Evolutionary conservation across 1,284 basidiomycete genomes (phyloP).

Genomic region (Rugosomyces carneus): DNA sequence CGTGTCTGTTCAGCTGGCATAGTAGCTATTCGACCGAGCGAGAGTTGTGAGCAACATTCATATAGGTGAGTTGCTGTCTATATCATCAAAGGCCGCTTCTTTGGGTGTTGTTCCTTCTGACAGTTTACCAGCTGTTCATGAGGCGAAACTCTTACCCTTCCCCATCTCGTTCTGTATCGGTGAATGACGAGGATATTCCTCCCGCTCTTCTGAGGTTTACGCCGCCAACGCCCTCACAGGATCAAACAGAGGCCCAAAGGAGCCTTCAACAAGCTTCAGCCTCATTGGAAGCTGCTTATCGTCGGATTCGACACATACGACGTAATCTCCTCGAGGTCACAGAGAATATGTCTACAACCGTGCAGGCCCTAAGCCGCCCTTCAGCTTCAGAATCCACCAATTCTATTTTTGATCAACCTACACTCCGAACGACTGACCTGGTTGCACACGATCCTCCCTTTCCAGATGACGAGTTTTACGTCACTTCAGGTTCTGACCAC

Average conservation of each 20-base stretch:
- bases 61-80: background rate
- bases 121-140: constrained; percentile 5
- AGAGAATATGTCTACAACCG: constrained; percentile 22
- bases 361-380: background rate
- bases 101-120: background rate
- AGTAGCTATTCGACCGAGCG: background rate
- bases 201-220: background rate
- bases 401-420: constrained; percentile 18
- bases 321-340: constrained; percentile 38
- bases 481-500: background rate
- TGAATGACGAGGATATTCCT: constrained; percentile 13
- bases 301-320: constrained; percentile 44
- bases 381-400: constrained; percentile 8
- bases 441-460: background rate
- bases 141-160: constrained; percentile 22
- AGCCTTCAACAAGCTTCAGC: constrained; percentile 41
- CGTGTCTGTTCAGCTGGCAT: background rate
- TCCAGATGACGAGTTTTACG: background rate
- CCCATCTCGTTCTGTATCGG: constrained; percentile 16
- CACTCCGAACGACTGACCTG: constrained; percentile 15
- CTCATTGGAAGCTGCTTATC: constrained; percentile 44
- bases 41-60: too few species aligned
- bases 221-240: constrained; percentile 7
- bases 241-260: constrained; percentile 25
- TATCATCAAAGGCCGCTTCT: background rate